Evolutionary conservation across 208 protist species (phyloP).

Genomic region (Leishmania gerbilli): DNA sequence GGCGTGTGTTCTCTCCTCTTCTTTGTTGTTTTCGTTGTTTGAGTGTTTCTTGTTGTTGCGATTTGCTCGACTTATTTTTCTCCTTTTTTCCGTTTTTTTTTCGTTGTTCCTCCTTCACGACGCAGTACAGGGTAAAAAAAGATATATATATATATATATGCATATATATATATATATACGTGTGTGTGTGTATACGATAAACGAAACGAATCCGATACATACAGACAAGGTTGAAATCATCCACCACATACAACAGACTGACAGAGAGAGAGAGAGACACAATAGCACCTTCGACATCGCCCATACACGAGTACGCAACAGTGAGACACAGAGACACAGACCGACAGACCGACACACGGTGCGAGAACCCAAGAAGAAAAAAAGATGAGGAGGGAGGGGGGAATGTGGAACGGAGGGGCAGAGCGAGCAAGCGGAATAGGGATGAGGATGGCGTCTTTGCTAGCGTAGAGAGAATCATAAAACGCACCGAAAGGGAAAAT

Average conservation of each 20-base stretch:
- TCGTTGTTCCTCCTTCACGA: neutral
- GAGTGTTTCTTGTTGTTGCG: neutral
- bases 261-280: neutral
- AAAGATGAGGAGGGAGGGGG: neutral
- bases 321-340: neutral
- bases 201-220: neutral
- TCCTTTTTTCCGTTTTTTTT: neutral
- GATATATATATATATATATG: neutral
- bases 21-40: too few species aligned
- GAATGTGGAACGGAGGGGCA: neutral
- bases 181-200: too few species aligned
- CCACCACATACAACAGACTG: neutral
- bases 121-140: conserved; percentile 4
- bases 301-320: neutral
- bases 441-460: neutral
- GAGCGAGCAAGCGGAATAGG: too few species aligned
- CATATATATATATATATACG: neutral
- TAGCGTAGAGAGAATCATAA: neutral
- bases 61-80: conserved; percentile 1
- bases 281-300: neutral
- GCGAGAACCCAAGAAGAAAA: neutral
- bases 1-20: neutral
- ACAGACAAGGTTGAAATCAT: neutral
- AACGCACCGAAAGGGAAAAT: neutral
- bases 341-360: neutral